A percentile compares a stretch with the other conserved stretches of the same genome.
These are phyloP conservation scores for Saturnispora quitensis DNA, from an alignment of 805 yeast species.

Conservation along the genomic window DNA sequence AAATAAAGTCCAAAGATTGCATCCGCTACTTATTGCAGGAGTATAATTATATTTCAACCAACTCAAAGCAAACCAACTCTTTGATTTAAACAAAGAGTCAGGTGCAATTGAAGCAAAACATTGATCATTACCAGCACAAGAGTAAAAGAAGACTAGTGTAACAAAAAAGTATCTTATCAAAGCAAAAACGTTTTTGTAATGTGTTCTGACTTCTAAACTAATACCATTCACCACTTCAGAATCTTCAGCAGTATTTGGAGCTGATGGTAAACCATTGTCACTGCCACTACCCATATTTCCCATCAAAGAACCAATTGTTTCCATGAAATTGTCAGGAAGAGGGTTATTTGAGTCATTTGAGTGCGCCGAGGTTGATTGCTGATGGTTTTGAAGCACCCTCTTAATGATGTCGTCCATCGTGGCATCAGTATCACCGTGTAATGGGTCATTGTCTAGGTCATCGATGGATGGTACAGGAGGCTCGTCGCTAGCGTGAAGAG, in stretches of 20 bases:
- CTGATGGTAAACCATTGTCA: neutral
- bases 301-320: constrained; percentile 21
- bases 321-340: constrained; percentile 25
- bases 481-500: constrained; percentile 10
- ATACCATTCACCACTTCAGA: constrained; percentile 1
- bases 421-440: constrained; percentile 14
- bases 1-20: constrained; percentile 20
- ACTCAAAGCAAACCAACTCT: constrained; percentile 12
- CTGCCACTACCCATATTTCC: constrained; percentile 5
- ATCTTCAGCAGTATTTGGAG: neutral
- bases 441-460: constrained; percentile 2
- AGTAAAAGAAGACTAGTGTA: constrained; percentile 2
- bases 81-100: constrained; percentile 2
- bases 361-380: neutral
- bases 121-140: neutral
- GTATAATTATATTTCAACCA: constrained; percentile 8
- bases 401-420: constrained; percentile 16
- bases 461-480: constrained; percentile 9
- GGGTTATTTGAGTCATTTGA: neutral
- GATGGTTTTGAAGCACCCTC: constrained; percentile 11
- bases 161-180: constrained; percentile 10
- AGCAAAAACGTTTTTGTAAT: constrained; percentile 2
- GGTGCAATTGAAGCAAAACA: constrained; percentile 1
- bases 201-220: neutral
- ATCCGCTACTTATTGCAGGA: neutral